These are phyloP conservation scores for Gastrodia elata DNA, from an alignment of 106 monocot species.

Conservation along the genomic window DNA sequence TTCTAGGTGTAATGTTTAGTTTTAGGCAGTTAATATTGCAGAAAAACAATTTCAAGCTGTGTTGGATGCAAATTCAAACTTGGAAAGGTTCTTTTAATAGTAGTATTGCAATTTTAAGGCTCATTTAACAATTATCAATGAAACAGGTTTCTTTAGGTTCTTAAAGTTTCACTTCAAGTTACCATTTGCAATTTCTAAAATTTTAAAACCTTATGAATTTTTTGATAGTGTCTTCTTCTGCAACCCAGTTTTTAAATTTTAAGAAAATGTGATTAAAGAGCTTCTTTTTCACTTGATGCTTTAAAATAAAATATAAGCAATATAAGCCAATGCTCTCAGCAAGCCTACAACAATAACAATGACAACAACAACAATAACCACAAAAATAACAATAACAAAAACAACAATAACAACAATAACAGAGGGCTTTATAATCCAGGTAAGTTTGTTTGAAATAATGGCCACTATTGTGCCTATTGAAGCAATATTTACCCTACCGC, in stretches of 20 bases:
- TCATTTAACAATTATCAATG: neutral
- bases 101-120: neutral
- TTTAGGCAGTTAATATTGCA: neutral
- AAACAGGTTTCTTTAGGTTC: neutral
- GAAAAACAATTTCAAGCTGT: neutral
- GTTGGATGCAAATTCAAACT: neutral
- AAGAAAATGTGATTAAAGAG: neutral
- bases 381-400: neutral
- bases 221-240: neutral
- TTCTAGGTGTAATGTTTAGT: neutral
- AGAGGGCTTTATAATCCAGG: neutral
- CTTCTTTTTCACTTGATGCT: neutral
- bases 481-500: neutral
- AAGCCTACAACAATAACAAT: neutral
- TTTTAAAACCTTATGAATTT: neutral
- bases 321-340: neutral
- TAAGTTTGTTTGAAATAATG: neutral
- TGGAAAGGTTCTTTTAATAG: neutral
- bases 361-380: neutral
- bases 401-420: neutral
- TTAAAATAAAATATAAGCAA: neutral
- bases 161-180: neutral
- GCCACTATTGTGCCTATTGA: neutral
- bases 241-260: neutral
- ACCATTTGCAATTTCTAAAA: neutral